These are phyloP conservation scores for Harringtonia lauricola DNA, from an alignment of 2,329 filamentous ascomycete species.

Conservation along the genomic window DNA sequence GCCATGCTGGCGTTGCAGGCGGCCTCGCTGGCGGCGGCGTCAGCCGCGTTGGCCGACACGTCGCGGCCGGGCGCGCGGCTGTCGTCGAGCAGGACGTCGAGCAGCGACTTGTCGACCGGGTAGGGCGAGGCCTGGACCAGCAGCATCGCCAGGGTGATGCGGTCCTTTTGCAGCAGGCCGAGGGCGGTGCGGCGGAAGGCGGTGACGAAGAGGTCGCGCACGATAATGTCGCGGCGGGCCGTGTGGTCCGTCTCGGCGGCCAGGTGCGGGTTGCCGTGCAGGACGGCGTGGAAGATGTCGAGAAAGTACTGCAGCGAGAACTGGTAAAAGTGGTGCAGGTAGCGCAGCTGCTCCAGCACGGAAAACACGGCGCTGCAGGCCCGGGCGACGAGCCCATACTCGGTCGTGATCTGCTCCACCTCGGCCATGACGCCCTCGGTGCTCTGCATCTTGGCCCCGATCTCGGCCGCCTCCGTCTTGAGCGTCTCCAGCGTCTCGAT, in stretches of 20 bases:
- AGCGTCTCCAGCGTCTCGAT: slow-evolving; percentile 96
- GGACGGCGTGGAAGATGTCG: slow-evolving; percentile 89
- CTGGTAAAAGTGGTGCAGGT: slow-evolving; percentile 98
- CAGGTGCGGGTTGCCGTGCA: slow-evolving; percentile 68
- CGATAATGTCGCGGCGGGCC: slow-evolving; percentile 74
- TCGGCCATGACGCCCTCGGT: slow-evolving; percentile 98
- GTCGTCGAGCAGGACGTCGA: slow-evolving; percentile 78
- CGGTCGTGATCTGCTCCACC: slow-evolving; percentile 87
- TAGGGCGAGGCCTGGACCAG: slow-evolving; percentile 94
- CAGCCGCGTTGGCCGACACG: slow-evolving; percentile 40
- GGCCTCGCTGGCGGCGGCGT: not conserved
- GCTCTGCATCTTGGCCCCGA: slow-evolving; percentile 89
- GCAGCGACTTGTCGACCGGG: slow-evolving; percentile 81
- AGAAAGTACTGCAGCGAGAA: slow-evolving; percentile 98
- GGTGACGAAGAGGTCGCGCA: slow-evolving; percentile 82
- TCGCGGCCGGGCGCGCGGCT: slow-evolving; percentile 60
- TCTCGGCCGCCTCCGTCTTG: slow-evolving; percentile 95
- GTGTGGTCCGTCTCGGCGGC: slow-evolving; percentile 63
- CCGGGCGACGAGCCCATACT: slow-evolving; percentile 86
- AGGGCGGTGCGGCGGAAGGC: slow-evolving; percentile 91
- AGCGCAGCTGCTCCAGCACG: slow-evolving; percentile 91
- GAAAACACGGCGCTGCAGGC: slow-evolving; percentile 97
- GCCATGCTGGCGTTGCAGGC: slow-evolving; percentile 57
- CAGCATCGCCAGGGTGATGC: slow-evolving; percentile 87
- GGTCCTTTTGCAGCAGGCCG: slow-evolving; percentile 84